A percentile compares a stretch with the other conserved stretches of the same genome.
Conservation (phyloP, 805 yeast species). For the Myxozyma kluyveri region DNA sequence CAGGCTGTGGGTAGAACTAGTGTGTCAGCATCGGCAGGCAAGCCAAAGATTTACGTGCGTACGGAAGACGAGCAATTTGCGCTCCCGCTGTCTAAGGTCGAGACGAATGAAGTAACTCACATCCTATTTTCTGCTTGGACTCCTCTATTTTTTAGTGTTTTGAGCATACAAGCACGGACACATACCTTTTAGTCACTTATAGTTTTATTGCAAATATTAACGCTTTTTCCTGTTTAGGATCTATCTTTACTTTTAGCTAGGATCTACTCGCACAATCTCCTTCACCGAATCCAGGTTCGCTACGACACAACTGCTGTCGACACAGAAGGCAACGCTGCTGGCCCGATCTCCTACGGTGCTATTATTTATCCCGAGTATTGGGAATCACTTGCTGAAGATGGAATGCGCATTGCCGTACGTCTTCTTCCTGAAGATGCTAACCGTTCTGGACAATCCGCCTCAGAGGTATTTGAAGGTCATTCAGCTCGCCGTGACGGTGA, state of each 20-base stretch:
- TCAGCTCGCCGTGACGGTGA: neutral
- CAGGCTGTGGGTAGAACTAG: no score
- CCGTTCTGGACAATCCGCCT: neutral
- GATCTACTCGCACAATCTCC: constrained; percentile 16
- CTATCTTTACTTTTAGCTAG: constrained; percentile 16
- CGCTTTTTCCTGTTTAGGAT: constrained; percentile 10
- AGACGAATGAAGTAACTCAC: constrained; percentile 19
- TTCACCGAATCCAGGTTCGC: constrained; percentile 25
- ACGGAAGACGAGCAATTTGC: constrained; percentile 28
- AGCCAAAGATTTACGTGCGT: constrained; percentile 21
- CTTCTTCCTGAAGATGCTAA: constrained; percentile 17
- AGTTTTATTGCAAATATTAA: neutral
- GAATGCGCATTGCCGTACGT: constrained; percentile 21
- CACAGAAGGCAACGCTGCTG: constrained; percentile 21
- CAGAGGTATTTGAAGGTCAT: neutral
- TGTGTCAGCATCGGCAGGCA: neutral
- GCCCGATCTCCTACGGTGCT: constrained; percentile 24
- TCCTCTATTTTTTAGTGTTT: neutral
- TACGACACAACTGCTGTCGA: constrained; percentile 26
- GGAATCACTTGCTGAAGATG: constrained; percentile 28
- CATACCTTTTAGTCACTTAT: neutral
- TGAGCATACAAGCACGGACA: neutral
- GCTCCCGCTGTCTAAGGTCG: constrained; percentile 21
- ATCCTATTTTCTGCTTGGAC: neutral
- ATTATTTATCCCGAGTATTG: constrained; percentile 29